A percentile compares a stretch with the other conserved stretches of the same genome.
These are phyloP conservation scores for Vigna angularis DNA, from an alignment of 306 rosid species.

Conservation along the genomic window DNA sequence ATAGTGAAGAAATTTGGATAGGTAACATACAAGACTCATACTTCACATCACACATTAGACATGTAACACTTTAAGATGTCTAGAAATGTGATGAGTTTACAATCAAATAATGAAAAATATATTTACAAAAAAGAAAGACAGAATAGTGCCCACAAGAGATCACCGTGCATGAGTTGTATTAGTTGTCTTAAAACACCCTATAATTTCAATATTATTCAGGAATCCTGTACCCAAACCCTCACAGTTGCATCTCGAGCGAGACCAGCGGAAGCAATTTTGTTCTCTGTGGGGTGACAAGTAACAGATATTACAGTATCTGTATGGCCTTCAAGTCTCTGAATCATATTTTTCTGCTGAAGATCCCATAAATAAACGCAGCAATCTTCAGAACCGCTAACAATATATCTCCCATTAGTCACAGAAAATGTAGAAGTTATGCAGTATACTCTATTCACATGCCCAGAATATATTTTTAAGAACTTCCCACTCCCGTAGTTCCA, in stretches of 20 bases:
- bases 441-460: slow-evolving; percentile 70
- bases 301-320: slow-evolving; percentile 84
- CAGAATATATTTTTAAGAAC: slow-evolving; percentile 66
- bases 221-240: slow-evolving; percentile 85
- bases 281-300: slow-evolving; percentile 85
- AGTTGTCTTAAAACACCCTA: not conserved
- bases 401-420: slow-evolving; percentile 86
- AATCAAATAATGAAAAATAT: not conserved
- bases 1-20: not conserved
- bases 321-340: slow-evolving; percentile 95
- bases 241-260: slow-evolving; percentile 80
- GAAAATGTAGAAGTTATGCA: slow-evolving; percentile 89
- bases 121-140: not conserved
- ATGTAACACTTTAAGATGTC: not conserved
- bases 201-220: slow-evolving; percentile 45
- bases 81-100: not conserved
- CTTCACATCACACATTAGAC: not conserved
- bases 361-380: slow-evolving; percentile 87
- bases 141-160: not conserved
- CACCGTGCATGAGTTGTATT: not conserved
- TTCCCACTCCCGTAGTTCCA: slow-evolving; percentile 81
- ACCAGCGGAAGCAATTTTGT: slow-evolving; percentile 89
- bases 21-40: not conserved
- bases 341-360: slow-evolving; percentile 78
- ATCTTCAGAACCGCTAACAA: slow-evolving; percentile 96